Percentiles rank a stretch among this genome's conserved stretches.
Evolutionary conservation across 805 yeast species (phyloP).

Genomic region (Candida argentea): DNA sequence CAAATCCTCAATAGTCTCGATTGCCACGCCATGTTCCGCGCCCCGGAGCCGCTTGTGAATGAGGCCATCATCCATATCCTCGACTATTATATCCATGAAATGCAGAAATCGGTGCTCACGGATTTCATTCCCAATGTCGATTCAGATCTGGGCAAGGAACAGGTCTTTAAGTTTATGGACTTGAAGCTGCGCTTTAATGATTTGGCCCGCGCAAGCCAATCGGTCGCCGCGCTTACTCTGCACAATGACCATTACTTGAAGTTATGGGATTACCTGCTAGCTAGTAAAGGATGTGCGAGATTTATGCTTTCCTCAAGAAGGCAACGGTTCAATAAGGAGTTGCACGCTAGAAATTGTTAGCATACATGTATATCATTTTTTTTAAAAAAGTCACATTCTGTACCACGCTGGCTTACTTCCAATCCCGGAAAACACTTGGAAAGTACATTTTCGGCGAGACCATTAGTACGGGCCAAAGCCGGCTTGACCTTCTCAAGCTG

Average conservation of each 20-base stretch:
- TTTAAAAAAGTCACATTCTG: no score
- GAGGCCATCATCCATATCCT: conserved; percentile 49
- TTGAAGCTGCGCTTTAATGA: conserved; percentile 34
- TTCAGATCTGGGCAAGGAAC: conserved; percentile 31
- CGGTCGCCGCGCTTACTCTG: conserved; percentile 13
- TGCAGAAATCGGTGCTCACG: conserved; percentile 40
- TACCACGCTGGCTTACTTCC: no score
- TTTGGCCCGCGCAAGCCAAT: conserved; percentile 22
- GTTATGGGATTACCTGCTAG: conserved; percentile 32
- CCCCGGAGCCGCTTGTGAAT: conserved; percentile 34
- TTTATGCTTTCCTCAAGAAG: conserved; percentile 44
- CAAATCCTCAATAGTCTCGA: conserved; percentile 22
- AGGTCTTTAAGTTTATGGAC: conserved; percentile 36
- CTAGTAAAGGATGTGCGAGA: conserved; percentile 33
- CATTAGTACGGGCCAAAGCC: no score
- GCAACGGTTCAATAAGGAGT: conserved; percentile 25
- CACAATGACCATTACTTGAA: conserved; percentile 38
- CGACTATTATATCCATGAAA: conserved; percentile 51
- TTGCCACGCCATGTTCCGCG: conserved; percentile 25
- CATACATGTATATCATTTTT: conserved; percentile 1
- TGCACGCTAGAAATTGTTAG: not conserved
- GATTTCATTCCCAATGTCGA: conserved; percentile 30
- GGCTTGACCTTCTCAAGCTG: no score
- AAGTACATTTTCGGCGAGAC: no score
- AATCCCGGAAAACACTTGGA: no score